Percentiles rank a stretch among this genome's conserved stretches.
These are phyloP conservation scores for Coriaria nepalensis DNA, from an alignment of 306 rosid species.

Conservation along the genomic window DNA sequence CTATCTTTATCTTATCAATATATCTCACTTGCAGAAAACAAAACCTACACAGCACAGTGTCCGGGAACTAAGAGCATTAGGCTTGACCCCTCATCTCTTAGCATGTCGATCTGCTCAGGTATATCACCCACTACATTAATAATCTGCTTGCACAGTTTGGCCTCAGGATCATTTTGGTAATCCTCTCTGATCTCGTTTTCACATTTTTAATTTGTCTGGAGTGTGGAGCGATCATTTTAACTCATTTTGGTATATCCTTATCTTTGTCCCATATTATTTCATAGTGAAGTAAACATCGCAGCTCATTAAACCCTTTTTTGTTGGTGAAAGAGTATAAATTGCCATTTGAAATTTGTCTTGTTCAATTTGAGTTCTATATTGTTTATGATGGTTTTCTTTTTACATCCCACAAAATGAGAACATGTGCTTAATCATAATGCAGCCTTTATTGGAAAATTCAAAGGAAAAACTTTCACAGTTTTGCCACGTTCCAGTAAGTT, in stretches of 20 bases:
- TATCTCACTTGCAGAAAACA: conserved; percentile 57
- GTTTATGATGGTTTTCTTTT: conserved; percentile 11
- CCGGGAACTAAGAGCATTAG: conserved; percentile 88
- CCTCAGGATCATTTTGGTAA: conserved; percentile 6
- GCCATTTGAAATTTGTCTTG: too few relatives aligned
- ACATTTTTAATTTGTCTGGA: neutral
- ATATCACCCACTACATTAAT: conserved; percentile 15
- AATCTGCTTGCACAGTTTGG: too few relatives aligned
- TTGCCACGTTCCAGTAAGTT: conserved; percentile 96
- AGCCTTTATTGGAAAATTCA: conserved; percentile 82
- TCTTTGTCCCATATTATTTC: too few relatives aligned
- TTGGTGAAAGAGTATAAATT: too few relatives aligned
- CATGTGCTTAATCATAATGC: conserved; percentile 20
- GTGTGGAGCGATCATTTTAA: conserved; percentile 2
- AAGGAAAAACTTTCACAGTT: conserved; percentile 86
- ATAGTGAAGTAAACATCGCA: too few relatives aligned
- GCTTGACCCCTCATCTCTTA: conserved; percentile 89
- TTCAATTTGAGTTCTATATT: neutral
- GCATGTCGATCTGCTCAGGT: conserved; percentile 98
- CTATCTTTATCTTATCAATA: conserved; percentile 6
- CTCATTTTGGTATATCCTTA: conserved; percentile 11
- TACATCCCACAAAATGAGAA: conserved; percentile 11
- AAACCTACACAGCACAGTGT: conserved; percentile 97
- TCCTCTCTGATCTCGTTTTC: neutral
- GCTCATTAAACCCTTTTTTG: too few relatives aligned